A percentile compares a stretch with the other conserved stretches of the same genome.
Evolutionary conservation across 2,329 filamentous ascomycete species (phyloP).

Genomic region (Bretziella fagacearum): DNA sequence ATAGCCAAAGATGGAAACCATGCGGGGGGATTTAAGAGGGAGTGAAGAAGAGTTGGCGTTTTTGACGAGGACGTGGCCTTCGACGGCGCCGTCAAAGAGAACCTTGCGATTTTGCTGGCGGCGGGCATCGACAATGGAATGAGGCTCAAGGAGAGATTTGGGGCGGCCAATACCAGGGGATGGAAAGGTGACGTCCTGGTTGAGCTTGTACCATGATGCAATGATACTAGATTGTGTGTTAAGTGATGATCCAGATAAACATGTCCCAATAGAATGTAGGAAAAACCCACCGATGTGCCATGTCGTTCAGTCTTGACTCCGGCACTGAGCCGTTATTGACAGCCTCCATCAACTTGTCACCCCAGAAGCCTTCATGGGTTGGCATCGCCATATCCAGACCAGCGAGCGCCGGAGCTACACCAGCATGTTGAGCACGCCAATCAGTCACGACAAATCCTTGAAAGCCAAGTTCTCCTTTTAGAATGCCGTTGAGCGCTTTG

Average conservation of each 20-base stretch:
- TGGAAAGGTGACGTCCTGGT: constrained; percentile 32
- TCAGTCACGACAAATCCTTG: constrained; percentile 52
- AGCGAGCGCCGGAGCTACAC: constrained; percentile 42
- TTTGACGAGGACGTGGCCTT: constrained; percentile 48
- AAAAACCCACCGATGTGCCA: constrained; percentile 30
- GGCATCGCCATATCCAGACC: constrained; percentile 63
- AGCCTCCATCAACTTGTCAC: constrained; percentile 37
- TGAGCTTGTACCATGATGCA: constrained; percentile 39
- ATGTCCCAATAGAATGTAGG: too few relatives aligned
- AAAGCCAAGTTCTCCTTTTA: constrained; percentile 45
- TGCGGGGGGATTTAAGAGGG: constrained; percentile 32
- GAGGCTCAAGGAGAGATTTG: constrained; percentile 29
- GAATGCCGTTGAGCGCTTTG: constrained; percentile 46
- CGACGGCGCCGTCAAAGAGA: constrained; percentile 39
- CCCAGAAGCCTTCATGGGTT: constrained; percentile 25
- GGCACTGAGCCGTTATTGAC: constrained; percentile 44
- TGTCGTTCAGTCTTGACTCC: constrained; percentile 39
- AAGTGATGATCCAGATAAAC: not conserved
- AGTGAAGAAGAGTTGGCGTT: constrained; percentile 38
- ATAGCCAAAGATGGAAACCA: constrained; percentile 46
- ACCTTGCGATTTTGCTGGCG: constrained; percentile 21
- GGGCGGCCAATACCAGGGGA: constrained; percentile 36
- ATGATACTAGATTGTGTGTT: constrained; percentile 27
- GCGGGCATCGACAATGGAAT: constrained; percentile 34
- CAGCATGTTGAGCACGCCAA: constrained; percentile 50